Evolutionary conservation across 164 flowering plant genomes (phyloP), one percentile per base, ranked within the genome.

Genomic region (Magnolia officinalis): DNA sequence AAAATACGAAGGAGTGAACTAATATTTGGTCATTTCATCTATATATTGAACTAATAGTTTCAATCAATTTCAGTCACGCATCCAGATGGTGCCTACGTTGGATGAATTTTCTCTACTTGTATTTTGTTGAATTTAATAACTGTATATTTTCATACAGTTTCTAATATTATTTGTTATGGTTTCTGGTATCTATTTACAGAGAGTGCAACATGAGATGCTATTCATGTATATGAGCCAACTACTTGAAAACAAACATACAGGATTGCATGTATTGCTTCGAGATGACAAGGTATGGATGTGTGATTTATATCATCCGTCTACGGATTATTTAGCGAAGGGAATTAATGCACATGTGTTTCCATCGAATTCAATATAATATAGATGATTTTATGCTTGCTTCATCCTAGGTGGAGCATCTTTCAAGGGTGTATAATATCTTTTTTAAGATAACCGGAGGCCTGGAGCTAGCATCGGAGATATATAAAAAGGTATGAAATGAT

Each of bases 181-280:
- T 21, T 66, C 10, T 55, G 61, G 61, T 16, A 55, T 66, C 31
- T 23, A 8, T 14, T 65, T 21, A 21, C 69, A 82, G 84, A 82
- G 77, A 79, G 80, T 82, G 66, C 82, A 82, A 74, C 66, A 79
- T 14, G 84, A 82, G 74, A 71, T 82, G 67, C 50, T 82, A 50
- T 49, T 19, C 59, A 79, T 74, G 26, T 77, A 85, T 85, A 86
- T 87, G 78, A 86, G 63, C 82, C 96, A 89, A 83, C 83, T 94
- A 50, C 92, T 95, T 74, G 95, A 92, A 71, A 93, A 93, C 79
- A 95, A 93, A 83, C 87, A 89, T 77, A 93, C 97, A 78, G 98
- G 96, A 76, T 92, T 93, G 76, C 90, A 82, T 83, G 95, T 90
- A 1, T 85, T 94, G 81, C 95, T 94, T 16, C 83, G 89, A 87